Evolutionary conservation across 768 basidiomycete species (phyloP), one percentile per base, ranked within the genome.

Genomic region (Hortiboletus flavorubellus): DNA sequence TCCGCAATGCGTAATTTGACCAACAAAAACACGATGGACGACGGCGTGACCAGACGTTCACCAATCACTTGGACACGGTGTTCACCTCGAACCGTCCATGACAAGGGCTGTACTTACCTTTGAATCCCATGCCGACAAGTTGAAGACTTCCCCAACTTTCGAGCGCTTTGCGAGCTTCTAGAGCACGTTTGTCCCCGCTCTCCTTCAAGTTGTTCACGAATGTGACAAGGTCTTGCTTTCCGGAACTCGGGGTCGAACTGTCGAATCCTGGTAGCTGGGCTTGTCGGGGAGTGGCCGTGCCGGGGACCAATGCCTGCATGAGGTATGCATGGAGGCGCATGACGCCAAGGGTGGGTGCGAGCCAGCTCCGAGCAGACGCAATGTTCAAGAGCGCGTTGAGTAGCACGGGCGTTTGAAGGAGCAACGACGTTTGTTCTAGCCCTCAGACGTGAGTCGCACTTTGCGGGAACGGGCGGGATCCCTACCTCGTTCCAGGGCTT

Each of bases 311-410:
- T 1, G 92, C 97, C 73, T 99, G 97, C 0, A 84, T 80, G 34
- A 99, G 76, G 69, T 85, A 84, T 5, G 90, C 83, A 60, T 95
- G 88, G 29, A 99, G 73, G 38, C 86, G 87, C 83, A 97, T 89
- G 62, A 86, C 77, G 31, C 81, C 75, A 37, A 95, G 75, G 0
- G 91, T 86, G 2, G 93, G 87, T 5, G 80, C 65, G 9, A 98
- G 83, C 95, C 95, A 99, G 65, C 85, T 93, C 59, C 93, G 91
- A 0, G 94, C 81, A 18, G 90, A 80, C 0, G 89, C 80, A 58
- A 97, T 90, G 61, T 83, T 88, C 50, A 95, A 80, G 26, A 98
- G 76, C 0, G 93, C 91, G 45, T 80, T 89, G 30, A 96, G 80
- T 5, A 96, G 73, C 14, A 79, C 68, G 5, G 91, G 92, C 0